Conservation (phyloP, 768 basidiomycete species). For the Chalciporus chontae region DNA sequence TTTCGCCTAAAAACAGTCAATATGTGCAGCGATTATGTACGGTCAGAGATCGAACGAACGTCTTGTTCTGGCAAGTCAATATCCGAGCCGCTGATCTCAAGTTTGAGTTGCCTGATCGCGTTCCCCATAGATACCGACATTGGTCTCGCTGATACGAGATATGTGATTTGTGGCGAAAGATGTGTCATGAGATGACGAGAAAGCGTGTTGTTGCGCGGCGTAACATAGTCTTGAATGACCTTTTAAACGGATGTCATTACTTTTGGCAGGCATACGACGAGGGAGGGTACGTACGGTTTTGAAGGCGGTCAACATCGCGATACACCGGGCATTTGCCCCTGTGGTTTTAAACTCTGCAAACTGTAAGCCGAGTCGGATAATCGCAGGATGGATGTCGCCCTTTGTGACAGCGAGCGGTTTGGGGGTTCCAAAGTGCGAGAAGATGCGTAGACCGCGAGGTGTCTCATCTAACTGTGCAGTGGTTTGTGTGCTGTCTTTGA, state of each 20-base stretch:
- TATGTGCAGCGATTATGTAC: background rate
- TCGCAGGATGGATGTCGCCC: conserved; percentile 87
- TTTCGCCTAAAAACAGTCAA: conserved; percentile 64
- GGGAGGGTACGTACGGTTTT: conserved; percentile 62
- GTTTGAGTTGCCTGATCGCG: conserved; percentile 89
- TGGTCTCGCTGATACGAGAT: conserved; percentile 82
- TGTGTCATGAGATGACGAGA: conserved; percentile 90
- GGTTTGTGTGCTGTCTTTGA: conserved; percentile 26
- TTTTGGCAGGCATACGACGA: background rate
- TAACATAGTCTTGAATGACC: conserved; percentile 90
- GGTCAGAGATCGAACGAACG: conserved; percentile 41
- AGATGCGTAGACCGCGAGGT: conserved; percentile 69
- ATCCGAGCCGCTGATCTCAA: conserved; percentile 89
- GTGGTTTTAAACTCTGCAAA: conserved; percentile 91
- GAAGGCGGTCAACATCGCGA: conserved; percentile 87
- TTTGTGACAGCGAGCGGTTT: conserved; percentile 54
- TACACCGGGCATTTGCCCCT: conserved; percentile 94
- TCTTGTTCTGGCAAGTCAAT: conserved; percentile 95
- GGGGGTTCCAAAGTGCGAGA: conserved; percentile 81
- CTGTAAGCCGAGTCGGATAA: conserved; percentile 81
- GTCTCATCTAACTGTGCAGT: conserved; percentile 33
- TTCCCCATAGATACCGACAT: conserved; percentile 95
- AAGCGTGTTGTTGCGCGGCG: conserved; percentile 81
- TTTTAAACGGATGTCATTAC: conserved; percentile 28
- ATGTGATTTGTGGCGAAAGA: conserved; percentile 89